Evolutionary conservation across 768 basidiomycete genomes (phyloP).

Genomic region (Asterophora lycoperdoides): DNA sequence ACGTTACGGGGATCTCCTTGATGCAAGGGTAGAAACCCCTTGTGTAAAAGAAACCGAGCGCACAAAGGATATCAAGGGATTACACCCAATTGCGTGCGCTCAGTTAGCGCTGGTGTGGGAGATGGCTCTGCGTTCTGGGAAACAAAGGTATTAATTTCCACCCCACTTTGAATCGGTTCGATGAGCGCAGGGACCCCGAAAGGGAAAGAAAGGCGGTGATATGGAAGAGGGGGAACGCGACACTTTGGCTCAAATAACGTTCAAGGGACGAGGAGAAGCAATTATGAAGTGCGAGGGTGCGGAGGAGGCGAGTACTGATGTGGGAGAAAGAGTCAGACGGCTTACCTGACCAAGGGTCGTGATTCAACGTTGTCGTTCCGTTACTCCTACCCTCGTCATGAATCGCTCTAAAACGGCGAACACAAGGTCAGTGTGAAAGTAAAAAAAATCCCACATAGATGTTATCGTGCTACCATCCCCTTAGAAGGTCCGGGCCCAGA

Average conservation of each 20-base stretch:
- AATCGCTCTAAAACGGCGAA: too few relatives aligned
- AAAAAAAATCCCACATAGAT: constrained; percentile 8
- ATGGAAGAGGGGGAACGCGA: constrained; percentile 1
- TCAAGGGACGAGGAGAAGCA: too few relatives aligned
- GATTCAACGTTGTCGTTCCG: too few relatives aligned
- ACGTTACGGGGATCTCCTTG: constrained; percentile 10
- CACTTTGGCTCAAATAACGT: neutral
- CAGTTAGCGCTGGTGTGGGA: constrained; percentile 1
- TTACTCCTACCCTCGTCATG: too few relatives aligned
- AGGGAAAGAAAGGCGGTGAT: neutral
- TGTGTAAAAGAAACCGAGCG: constrained; percentile 4
- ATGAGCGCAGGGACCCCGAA: neutral
- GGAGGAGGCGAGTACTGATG: neutral
- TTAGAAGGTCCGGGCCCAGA: neutral
- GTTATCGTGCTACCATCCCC: neutral
- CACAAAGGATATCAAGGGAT: constrained; percentile 1
- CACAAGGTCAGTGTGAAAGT: neutral
- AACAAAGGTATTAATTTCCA: neutral
- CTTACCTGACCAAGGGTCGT: too few relatives aligned
- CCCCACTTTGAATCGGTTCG: constrained; percentile 6
- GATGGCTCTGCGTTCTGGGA: neutral
- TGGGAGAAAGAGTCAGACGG: too few relatives aligned
- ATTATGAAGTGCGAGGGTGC: neutral
- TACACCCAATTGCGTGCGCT: neutral
- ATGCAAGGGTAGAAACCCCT: constrained; percentile 4